phyloP scores from a whole-genome alignment of 1,284 basidiomycete genomes.

The Tilletia caries region DNA sequence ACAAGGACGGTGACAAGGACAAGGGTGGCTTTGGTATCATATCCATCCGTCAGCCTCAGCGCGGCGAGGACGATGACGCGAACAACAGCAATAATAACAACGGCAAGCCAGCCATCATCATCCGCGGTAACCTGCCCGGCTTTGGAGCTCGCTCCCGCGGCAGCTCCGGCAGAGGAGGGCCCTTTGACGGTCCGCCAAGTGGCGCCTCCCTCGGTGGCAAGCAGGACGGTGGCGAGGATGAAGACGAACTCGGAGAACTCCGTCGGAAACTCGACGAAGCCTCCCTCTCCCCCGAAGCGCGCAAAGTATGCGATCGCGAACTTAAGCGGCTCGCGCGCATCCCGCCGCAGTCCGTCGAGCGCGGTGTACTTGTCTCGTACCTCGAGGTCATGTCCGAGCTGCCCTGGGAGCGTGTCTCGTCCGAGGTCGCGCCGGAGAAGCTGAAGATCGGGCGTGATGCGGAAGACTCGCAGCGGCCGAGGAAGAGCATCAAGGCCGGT shows the following conservation, averaged over 20 bases:
- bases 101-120: constrained; percentile 24
- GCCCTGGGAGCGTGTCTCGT: constrained; percentile 44
- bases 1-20: constrained; percentile 15
- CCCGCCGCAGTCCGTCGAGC: constrained; percentile 50
- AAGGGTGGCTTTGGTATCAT: constrained; percentile 31
- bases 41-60: constrained; percentile 31
- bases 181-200: neutral
- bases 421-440: neutral
- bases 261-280: constrained; percentile 39
- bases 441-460: constrained; percentile 4
- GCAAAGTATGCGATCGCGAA: constrained; percentile 50
- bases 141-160: constrained; percentile 4
- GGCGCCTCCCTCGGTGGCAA: constrained; percentile 23
- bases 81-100: constrained; percentile 24
- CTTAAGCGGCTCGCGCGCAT: constrained; percentile 50
- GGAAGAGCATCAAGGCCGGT: constrained; percentile 14
- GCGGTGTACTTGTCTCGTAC: constrained; percentile 52
- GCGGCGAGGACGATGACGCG: constrained; percentile 16
- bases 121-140: constrained; percentile 24
- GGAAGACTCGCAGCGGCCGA: neutral
- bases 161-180: constrained; percentile 17
- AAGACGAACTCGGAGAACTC: constrained; percentile 47
- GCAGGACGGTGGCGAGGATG: constrained; percentile 36
- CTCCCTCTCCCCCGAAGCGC: constrained; percentile 43
- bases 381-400: constrained; percentile 54